phyloP scores from a whole-genome alignment of 768 basidiomycete genomes.

The Tylopilus balloui region DNA sequence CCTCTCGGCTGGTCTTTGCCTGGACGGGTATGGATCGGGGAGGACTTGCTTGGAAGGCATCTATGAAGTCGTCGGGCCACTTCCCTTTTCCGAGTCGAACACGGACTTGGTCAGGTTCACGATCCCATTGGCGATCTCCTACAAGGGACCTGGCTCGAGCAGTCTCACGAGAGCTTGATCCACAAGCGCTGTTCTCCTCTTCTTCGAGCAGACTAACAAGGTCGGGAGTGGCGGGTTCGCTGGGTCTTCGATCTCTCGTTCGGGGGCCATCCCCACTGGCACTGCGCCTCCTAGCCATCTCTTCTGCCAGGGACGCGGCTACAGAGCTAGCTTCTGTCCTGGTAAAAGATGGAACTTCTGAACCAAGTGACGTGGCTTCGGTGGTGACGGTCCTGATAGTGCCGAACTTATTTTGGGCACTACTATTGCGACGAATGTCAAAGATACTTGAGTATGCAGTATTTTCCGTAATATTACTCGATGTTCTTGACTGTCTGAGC shows the following conservation, averaged over 20 bases:
- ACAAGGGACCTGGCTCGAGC: slow-evolving; percentile 16
- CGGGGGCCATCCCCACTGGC: slow-evolving; percentile 25
- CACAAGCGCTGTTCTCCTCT: slow-evolving; percentile 49
- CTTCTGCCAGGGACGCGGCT: slow-evolving; percentile 46
- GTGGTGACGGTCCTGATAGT: slow-evolving; percentile 82
- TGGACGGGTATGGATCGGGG: slow-evolving; percentile 29
- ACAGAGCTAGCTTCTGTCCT: slow-evolving; percentile 60
- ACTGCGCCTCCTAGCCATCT: slow-evolving; percentile 36
- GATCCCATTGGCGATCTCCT: slow-evolving; percentile 21
- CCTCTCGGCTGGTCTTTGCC: slow-evolving; percentile 18
- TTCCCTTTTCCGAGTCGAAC: slow-evolving; percentile 72
- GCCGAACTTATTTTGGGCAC: slow-evolving; percentile 58
- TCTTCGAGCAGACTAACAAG: slow-evolving; percentile 69
- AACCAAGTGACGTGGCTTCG: slow-evolving; percentile 61
- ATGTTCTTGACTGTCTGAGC: slow-evolving; percentile 59
- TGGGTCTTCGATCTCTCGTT: slow-evolving; percentile 55
- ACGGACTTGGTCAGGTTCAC: slow-evolving; percentile 31
- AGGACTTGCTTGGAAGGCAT: slow-evolving; percentile 43
- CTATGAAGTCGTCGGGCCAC: slow-evolving; percentile 80
- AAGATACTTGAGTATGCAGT: slow-evolving; percentile 59
- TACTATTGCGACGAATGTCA: slow-evolving; percentile 44
- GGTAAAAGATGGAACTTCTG: slow-evolving; percentile 60
- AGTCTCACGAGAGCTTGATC: slow-evolving; percentile 40
- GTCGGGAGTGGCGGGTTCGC: slow-evolving; percentile 59
- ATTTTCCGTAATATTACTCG: slow-evolving; percentile 55